phyloP scores from a whole-genome alignment of 345 rosid species.

The Brassica napus region Da-Ae NC_063434.1:1992501-1993000 shows the following conservation, averaged over 20 bases:
- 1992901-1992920: slow-evolving; percentile 40
- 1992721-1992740: slow-evolving; percentile 77
- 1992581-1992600: not conserved
- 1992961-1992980: slow-evolving; percentile 87
- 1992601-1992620: slow-evolving; percentile 9
- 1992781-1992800: slow-evolving; percentile 83
- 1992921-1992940: slow-evolving; percentile 99
- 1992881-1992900: not conserved
- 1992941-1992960: slow-evolving; percentile 81
- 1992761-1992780: slow-evolving; percentile 77
- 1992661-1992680: slow-evolving; percentile 79
- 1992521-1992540: not conserved
- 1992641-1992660: slow-evolving; percentile 87
- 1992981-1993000: slow-evolving; percentile 95
- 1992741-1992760: slow-evolving; percentile 80
- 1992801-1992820: slow-evolving; percentile 89
- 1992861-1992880: slow-evolving; percentile 6
- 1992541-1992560: too few species aligned
- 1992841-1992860: not conserved
- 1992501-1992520: slow-evolving; percentile 14
- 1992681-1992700: slow-evolving; percentile 79
- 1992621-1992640: not conserved
- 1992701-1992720: slow-evolving; percentile 91
- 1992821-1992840: slow-evolving; percentile 84
- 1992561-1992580: not conserved